Base-by-base conservation (phyloP, 2,329 filamentous ascomycete species). In the Ophiostoma novo-ulmi region DNA sequence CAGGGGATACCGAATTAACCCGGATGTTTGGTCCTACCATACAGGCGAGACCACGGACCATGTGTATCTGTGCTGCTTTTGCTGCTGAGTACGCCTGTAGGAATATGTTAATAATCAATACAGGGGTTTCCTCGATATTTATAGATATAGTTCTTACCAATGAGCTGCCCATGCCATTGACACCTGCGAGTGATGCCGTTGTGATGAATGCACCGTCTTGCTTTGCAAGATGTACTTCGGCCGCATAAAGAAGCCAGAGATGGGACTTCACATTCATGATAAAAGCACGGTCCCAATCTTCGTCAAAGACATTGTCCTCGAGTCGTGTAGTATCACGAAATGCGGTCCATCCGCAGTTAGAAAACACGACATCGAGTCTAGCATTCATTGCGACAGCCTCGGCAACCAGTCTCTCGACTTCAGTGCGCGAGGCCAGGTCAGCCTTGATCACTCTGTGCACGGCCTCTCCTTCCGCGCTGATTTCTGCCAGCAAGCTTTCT, bases 341-440 rank as follows among this genome's bases (percentile, higher is more conserved):
- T 20, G 75, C 76, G 0, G 84, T 85, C 84, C 84, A 87, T 2
- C 85, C 85, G 8, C 90, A 90, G 78, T 95, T 95, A 2, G 89
- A 91, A 75, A 94, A 87, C 65, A 95, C 82, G 58, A 93, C 84
- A 79, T 95, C 91, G n/a, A 95, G 78, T 1, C 89, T 87, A 5
- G 89, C 90, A 73, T 92, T 82, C n/a, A 79, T 79, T 36, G 83
- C 79, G 67, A 89, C 82, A 1, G 87, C 85, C 64, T 89, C 83
- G 22, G 84, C 79, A 0, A 94, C 86, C 0, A 89, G 82, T 0
- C 81, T 80, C 67, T 82, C 78, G 73, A 91, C 87, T 36, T 91
- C 89, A 1, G 80, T 78, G 44, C 86, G 83, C 6, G 82, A 80
- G 20, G 85, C 87, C 64, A 91, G 83, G 78, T 94, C 91, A 76